These are phyloP conservation scores for Backusella liffmaniae DNA, from an alignment of 192 early-diverging fungal genomes.

Conservation along the genomic window DNA sequence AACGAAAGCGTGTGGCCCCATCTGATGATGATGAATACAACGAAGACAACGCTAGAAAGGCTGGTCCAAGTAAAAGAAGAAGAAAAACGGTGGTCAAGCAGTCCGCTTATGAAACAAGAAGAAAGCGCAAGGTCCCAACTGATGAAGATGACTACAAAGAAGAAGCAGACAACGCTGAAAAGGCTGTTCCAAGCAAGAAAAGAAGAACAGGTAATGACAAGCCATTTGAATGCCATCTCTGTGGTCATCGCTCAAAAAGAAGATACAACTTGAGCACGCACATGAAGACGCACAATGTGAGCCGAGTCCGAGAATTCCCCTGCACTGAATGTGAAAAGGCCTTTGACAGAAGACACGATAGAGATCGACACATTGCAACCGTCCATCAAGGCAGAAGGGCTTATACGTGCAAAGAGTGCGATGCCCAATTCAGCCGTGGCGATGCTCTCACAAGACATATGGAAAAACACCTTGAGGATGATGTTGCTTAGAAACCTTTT, in stretches of 20 bases:
- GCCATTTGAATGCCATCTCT: not conserved
- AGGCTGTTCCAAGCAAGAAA: too few species aligned
- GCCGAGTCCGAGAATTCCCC: slow-evolving; percentile 56
- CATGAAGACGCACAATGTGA: slow-evolving; percentile 64
- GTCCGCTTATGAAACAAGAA: too few species aligned
- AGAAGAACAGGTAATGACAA: not conserved
- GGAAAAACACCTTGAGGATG: not conserved
- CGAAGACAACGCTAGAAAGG: not conserved
- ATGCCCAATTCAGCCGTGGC: slow-evolving; percentile 62
- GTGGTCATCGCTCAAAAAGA: slow-evolving; percentile 16
- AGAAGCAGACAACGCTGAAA: not conserved
- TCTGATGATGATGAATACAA: not conserved
- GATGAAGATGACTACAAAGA: too few species aligned
- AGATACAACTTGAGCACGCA: slow-evolving; percentile 83
- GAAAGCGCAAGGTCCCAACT: too few species aligned
- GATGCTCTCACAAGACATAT: slow-evolving; percentile 65
- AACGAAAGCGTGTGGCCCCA: too few species aligned
- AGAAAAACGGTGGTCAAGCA: not conserved
- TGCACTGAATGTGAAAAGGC: slow-evolving; percentile 60
- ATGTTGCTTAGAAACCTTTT: not conserved
- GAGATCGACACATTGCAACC: slow-evolving; percentile 62
- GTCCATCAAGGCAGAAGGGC: slow-evolving; percentile 64
- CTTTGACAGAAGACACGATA: slow-evolving; percentile 77
- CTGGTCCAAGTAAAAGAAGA: not conserved
- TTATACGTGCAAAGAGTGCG: slow-evolving; percentile 53